These are phyloP conservation scores for Phanerochaete carnosa DNA, from an alignment of 768 basidiomycete species.

Conservation along the genomic window DNA sequence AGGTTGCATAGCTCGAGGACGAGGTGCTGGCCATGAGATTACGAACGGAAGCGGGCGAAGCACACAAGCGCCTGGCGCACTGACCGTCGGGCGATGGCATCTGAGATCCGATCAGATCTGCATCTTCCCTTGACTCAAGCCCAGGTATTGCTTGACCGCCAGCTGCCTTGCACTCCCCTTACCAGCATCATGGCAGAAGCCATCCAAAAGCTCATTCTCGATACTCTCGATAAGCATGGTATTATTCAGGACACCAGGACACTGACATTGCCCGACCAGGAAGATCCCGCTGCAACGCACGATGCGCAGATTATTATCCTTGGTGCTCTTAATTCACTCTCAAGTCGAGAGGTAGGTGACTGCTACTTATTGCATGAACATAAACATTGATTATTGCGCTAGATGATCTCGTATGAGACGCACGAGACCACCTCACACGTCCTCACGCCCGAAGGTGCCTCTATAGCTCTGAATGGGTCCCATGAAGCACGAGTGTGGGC, in stretches of 20 bases:
- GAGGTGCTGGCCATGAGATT: constrained; percentile 13
- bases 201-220: constrained; percentile 77
- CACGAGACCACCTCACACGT: constrained; percentile 73
- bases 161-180: neutral
- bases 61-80: constrained; percentile 2
- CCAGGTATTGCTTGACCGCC: neutral
- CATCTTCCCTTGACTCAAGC: constrained; percentile 8
- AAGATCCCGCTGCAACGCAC: constrained; percentile 52
- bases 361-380: neutral
- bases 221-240: constrained; percentile 56
- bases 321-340: constrained; percentile 88
- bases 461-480: constrained; percentile 79
- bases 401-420: constrained; percentile 85
- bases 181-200: constrained; percentile 59
- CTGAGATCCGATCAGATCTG: constrained; percentile 8
- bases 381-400: neutral
- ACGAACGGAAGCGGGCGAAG: neutral
- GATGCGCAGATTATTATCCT: constrained; percentile 84
- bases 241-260: constrained; percentile 66
- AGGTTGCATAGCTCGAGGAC: constrained; percentile 23
- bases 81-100: neutral
- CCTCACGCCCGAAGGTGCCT: constrained; percentile 78
- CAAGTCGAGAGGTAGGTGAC: constrained; percentile 72
- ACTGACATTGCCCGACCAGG: constrained; percentile 63
- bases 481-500: constrained; percentile 96